Conservation (phyloP, 2,329 filamentous ascomycete species). For the Claviceps capensis region DNA sequence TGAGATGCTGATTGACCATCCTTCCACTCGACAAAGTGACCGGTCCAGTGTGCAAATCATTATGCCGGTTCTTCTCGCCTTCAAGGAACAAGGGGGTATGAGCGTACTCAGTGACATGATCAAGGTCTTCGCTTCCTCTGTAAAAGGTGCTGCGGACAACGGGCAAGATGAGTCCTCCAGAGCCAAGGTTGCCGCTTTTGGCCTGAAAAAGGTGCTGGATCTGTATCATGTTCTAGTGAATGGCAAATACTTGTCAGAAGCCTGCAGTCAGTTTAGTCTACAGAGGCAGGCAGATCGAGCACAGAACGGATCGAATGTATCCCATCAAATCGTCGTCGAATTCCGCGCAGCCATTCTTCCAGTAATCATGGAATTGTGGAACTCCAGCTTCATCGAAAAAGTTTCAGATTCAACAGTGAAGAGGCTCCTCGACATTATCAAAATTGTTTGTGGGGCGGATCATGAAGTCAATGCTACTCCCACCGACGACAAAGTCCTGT, state of each 20-base stretch:
- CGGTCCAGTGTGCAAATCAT: conserved; percentile 41
- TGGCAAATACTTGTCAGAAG: conserved; percentile 69
- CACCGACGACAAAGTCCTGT: conserved; percentile 37
- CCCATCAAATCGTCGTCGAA: conserved; percentile 73
- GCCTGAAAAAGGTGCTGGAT: conserved; percentile 70
- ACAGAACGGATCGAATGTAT: conserved; percentile 26
- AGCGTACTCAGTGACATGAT: conserved; percentile 60
- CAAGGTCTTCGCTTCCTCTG: conserved; percentile 39
- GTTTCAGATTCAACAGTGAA: conserved; percentile 64
- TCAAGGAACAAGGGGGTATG: conserved; percentile 71
- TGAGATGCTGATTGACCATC: conserved; percentile 61
- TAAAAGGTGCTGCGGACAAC: conserved; percentile 22
- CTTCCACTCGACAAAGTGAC: conserved; percentile 33
- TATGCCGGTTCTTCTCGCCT: conserved; percentile 70
- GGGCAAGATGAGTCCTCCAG: conserved; percentile 31
- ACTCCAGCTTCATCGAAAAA: conserved; percentile 70
- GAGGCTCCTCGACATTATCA: conserved; percentile 70
- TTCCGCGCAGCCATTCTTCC: conserved; percentile 69
- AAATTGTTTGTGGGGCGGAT: conserved; percentile 64
- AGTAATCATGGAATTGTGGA: conserved; percentile 67
- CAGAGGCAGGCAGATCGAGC: conserved; percentile 28
- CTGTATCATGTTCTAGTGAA: conserved; percentile 67
- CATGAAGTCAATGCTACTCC: conserved; percentile 51
- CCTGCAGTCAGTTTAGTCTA: conserved; percentile 42
- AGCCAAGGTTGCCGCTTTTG: conserved; percentile 37